phyloP scores from a whole-genome alignment of 1,284 basidiomycete genomes.

The Apiotrichum montevideense region DNA sequence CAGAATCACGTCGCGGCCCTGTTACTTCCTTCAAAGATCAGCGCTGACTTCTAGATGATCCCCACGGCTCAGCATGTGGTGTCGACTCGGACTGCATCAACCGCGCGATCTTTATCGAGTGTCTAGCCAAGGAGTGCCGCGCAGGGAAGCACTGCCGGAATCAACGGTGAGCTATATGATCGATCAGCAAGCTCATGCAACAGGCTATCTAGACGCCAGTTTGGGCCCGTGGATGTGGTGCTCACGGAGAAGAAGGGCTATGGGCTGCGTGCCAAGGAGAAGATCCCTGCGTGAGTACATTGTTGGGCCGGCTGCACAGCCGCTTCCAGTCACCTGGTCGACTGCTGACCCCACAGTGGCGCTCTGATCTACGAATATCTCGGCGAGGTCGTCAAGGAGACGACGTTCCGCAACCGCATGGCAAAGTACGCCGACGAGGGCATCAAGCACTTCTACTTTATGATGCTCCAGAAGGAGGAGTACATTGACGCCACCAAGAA shows the following conservation, averaged over 20 bases:
- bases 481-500: constrained; percentile 98
- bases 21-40: no score
- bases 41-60: constrained; percentile 40
- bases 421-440: constrained; percentile 87
- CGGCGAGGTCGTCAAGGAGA: constrained; percentile 87
- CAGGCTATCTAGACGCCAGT: constrained; percentile 81
- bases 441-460: constrained; percentile 97
- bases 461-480: constrained; percentile 99
- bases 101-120: constrained; percentile 93
- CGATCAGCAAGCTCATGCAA: neutral
- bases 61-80: constrained; percentile 72
- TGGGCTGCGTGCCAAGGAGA: constrained; percentile 70
- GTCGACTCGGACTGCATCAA: constrained; percentile 92
- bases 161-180: constrained; percentile 62
- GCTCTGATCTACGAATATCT: constrained; percentile 96
- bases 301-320: no score
- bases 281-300: constrained; percentile 63
- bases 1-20: no score
- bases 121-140: constrained; percentile 77
- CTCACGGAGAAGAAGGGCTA: constrained; percentile 93
- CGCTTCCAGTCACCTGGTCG: neutral
- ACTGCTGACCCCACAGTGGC: constrained; percentile 56
- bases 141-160: constrained; percentile 81
- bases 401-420: constrained; percentile 89
- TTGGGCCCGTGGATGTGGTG: constrained; percentile 84